phyloP scores from a whole-genome alignment of 1,284 basidiomycete genomes.

The Ustilago shanxiensis region DNA sequence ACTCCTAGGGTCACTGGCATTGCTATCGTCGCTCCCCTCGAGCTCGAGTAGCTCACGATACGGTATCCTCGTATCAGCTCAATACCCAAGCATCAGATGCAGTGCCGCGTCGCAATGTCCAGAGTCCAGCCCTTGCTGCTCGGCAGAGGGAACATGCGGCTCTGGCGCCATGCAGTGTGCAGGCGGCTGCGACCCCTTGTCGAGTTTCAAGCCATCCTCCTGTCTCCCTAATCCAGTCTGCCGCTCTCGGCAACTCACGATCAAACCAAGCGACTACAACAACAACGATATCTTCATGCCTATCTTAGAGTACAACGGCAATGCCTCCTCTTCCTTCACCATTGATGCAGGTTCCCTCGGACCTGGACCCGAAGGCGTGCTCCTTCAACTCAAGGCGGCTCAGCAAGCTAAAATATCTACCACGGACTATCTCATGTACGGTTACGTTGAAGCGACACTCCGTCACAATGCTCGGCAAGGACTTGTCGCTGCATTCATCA shows the following conservation, averaged over 20 bases:
- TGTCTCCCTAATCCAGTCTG: slow-evolving; percentile 65
- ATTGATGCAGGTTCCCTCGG: slow-evolving; percentile 63
- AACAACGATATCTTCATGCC: slow-evolving; percentile 57
- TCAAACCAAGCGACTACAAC: slow-evolving; percentile 56
- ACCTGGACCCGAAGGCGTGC: slow-evolving; percentile 59
- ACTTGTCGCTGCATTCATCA: slow-evolving; percentile 62
- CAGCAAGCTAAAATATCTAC: slow-evolving; percentile 61
- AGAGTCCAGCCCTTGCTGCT: slow-evolving; percentile 57
- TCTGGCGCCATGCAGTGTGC: slow-evolving; percentile 61
- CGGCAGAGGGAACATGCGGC: slow-evolving; percentile 56
- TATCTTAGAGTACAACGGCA: slow-evolving; percentile 60
- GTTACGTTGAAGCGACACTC: slow-evolving; percentile 53
- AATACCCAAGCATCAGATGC: slow-evolving; percentile 28
- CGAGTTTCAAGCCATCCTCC: slow-evolving; percentile 50
- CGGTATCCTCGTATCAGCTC: slow-evolving; percentile 13
- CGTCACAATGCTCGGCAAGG: slow-evolving; percentile 59
- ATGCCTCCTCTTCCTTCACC: slow-evolving; percentile 54
- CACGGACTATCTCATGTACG: slow-evolving; percentile 65
- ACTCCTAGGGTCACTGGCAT: slow-evolving; percentile 2
- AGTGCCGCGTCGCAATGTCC: slow-evolving; percentile 47
- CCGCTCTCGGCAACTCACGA: slow-evolving; percentile 38
- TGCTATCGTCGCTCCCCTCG: slow-evolving; percentile 1
- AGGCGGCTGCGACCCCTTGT: slow-evolving; percentile 63
- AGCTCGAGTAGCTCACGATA: slow-evolving; percentile 1
- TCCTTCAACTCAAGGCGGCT: slow-evolving; percentile 55